Percentiles rank a stretch among this genome's conserved stretches.
Evolutionary conservation across 192 early-diverging fungal genomes (phyloP).

Genomic region (Oehlia diaphana): DNA sequence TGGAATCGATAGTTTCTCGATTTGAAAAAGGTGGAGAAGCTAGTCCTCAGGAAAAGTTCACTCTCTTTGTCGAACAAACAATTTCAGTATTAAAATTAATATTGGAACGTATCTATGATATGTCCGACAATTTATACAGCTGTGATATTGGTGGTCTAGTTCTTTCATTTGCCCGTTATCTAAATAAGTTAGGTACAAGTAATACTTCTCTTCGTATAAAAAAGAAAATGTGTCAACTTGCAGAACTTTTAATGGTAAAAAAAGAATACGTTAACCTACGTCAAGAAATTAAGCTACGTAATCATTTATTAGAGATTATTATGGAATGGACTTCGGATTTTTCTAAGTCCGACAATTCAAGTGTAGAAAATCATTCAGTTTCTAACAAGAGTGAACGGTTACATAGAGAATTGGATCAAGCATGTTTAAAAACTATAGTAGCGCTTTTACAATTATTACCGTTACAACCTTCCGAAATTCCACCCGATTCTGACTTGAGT

Average conservation of each 20-base stretch:
- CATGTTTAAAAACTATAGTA: slow-evolving; percentile 78
- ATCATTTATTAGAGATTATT: slow-evolving; percentile 68
- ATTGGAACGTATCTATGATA: slow-evolving; percentile 68
- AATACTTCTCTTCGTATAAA: slow-evolving; percentile 64
- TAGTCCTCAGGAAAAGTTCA: slow-evolving; percentile 53
- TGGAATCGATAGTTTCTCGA: slow-evolving; percentile 55
- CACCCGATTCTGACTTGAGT: slow-evolving; percentile 54
- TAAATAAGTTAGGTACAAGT: slow-evolving; percentile 60
- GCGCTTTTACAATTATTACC: slow-evolving; percentile 68
- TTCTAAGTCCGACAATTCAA: slow-evolving; percentile 32
- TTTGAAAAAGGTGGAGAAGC: slow-evolving; percentile 62
- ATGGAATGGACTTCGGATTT: slow-evolving; percentile 73
- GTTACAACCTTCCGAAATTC: slow-evolving; percentile 62
- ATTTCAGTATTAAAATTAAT: slow-evolving; percentile 74
- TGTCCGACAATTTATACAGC: slow-evolving; percentile 52
- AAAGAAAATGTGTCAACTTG: slow-evolving; percentile 71
- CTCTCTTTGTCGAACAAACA: slow-evolving; percentile 73
- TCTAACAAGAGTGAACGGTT: slow-evolving; percentile 56
- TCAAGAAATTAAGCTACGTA: slow-evolving; percentile 72
- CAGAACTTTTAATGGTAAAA: slow-evolving; percentile 72
- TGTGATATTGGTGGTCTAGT: slow-evolving; percentile 74
- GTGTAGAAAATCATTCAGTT: slow-evolving; percentile 29
- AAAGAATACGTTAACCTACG: slow-evolving; percentile 70
- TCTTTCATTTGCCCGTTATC: slow-evolving; percentile 65
- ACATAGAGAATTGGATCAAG: slow-evolving; percentile 74